phyloP scores from a whole-genome alignment of 2,329 filamentous ascomycete genomes.

The Epichloe scottii region DNA sequence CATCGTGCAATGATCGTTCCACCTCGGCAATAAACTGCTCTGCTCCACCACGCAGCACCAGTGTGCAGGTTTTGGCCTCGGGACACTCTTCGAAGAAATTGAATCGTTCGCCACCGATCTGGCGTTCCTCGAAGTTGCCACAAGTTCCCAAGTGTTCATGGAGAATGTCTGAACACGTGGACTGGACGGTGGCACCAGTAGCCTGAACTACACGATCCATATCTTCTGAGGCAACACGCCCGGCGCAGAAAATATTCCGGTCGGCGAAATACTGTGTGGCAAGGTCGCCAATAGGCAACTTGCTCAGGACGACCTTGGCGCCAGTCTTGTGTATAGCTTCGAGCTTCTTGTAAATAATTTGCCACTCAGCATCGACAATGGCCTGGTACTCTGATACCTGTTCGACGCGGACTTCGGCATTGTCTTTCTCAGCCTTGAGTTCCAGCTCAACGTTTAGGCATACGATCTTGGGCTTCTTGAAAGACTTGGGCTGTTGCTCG shows the following conservation, averaged over 20 bases:
- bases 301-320: conserved; percentile 93
- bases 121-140: conserved; percentile 82
- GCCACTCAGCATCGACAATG: conserved; percentile 98
- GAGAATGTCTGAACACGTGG: conserved; percentile 91
- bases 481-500: conserved; percentile 95
- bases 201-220: conserved; percentile 94
- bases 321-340: conserved; percentile 89
- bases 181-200: conserved; percentile 83
- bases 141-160: conserved; percentile 83
- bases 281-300: conserved; percentile 92
- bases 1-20: conserved; percentile 93
- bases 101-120: conserved; percentile 94
- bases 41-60: conserved; percentile 87
- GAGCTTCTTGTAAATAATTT: conserved; percentile 99
- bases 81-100: conserved; percentile 98
- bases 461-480: conserved; percentile 89
- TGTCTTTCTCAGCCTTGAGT: conserved; percentile 98
- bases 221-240: conserved; percentile 80
- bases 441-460: conserved; percentile 97
- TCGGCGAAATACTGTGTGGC: conserved; percentile 98
- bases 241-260: conserved; percentile 95
- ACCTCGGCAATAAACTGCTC: conserved; percentile 99
- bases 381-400: conserved; percentile 99
- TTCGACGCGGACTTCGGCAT: conserved; percentile 94
- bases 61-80: conserved; percentile 89